Conservation (phyloP, 1,139 yeast genomes). For the Lodderomyces metapsilosis region DNA sequence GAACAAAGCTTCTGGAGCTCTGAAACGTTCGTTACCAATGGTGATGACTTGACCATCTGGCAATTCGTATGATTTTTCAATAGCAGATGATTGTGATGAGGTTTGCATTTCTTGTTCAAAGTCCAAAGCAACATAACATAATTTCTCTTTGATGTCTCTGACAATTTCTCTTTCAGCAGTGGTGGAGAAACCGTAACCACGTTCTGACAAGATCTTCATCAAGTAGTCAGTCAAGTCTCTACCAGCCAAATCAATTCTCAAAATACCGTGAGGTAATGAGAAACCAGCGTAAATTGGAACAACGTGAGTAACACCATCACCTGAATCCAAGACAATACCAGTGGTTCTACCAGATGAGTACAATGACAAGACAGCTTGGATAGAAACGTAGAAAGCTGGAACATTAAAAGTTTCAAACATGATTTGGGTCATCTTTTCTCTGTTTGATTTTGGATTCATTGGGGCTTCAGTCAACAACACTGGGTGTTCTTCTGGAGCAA, state of each 20-base stretch:
- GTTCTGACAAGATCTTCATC: constrained; percentile 97
- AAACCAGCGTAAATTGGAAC: constrained; percentile 99
- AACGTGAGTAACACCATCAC: constrained; percentile 99
- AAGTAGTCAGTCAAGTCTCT: constrained; percentile 98
- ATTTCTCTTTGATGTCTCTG: constrained; percentile 98
- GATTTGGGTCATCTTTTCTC: constrained; percentile 99
- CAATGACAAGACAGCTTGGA: constrained; percentile 96
- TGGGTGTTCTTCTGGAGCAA: constrained; percentile 99
- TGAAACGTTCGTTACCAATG: constrained; percentile 99
- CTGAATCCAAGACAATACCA: constrained; percentile 98
- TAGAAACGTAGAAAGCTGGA: constrained; percentile 98
- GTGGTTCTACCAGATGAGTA: constrained; percentile 99
- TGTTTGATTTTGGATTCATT: constrained; percentile 97
- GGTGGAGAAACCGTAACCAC: constrained; percentile 98
- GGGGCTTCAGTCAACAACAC: constrained; percentile 98
- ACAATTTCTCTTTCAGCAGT: constrained; percentile 99
- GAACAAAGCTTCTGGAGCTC: constrained; percentile 99
- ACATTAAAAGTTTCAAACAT: constrained; percentile 98
- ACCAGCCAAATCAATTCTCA: constrained; percentile 99
- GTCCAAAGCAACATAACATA: constrained; percentile 96
- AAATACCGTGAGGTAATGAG: constrained; percentile 98
- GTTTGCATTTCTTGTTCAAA: constrained; percentile 98
- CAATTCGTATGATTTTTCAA: constrained; percentile 98
- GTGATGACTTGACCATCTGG: constrained; percentile 99
- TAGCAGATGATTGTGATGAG: constrained; percentile 96